Conservation (phyloP, 169 alveolate species). For the Eimeria sp. region DNA sequence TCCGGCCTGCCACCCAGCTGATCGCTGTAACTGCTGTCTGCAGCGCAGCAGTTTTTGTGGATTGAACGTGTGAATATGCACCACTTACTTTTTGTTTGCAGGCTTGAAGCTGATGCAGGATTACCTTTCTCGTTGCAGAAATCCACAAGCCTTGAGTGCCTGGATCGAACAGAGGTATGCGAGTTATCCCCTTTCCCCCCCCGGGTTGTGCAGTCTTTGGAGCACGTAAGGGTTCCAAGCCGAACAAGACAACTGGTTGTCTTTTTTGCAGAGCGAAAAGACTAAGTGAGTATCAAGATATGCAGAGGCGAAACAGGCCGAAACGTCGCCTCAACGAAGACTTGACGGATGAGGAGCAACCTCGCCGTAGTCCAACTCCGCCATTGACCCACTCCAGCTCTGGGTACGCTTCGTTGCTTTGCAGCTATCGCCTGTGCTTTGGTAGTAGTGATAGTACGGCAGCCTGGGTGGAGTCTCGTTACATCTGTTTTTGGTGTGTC, state of each 20-base stretch:
- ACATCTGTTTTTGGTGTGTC: background rate
- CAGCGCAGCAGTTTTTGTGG: background rate
- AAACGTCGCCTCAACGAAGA: conserved; percentile 78
- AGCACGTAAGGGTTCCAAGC: background rate
- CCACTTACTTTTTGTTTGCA: background rate
- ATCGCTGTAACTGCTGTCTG: background rate
- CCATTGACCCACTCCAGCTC: conserved; percentile 79
- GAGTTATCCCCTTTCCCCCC: background rate
- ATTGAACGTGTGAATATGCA: background rate
- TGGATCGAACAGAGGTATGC: conserved; percentile 80
- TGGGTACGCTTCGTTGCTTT: conserved; percentile 50
- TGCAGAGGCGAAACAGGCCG: conserved; percentile 76
- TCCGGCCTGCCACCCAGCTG: background rate
- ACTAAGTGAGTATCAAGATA: conserved; percentile 64
- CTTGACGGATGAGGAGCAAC: conserved; percentile 82
- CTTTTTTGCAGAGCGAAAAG: conserved; percentile 17
- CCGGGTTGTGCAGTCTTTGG: background rate
- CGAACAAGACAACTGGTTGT: background rate
- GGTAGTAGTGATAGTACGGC: background rate
- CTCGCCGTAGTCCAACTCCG: conserved; percentile 84
- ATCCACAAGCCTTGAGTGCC: conserved; percentile 67
- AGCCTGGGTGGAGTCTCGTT: background rate
- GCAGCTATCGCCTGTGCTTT: background rate
- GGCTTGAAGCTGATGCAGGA: conserved; percentile 78
- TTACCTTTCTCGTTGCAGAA: conserved; percentile 76